Percentiles rank a stretch among this genome's conserved stretches.
phyloP scores from a whole-genome alignment of 306 rosid genomes.

The Cucumis sativus region Cucumber_9930_V3 NC_026657.2:1834001-1834500 shows the following conservation, averaged over 20 bases:
- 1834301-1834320: constrained; percentile 79
- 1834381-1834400: constrained; percentile 16
- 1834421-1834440: constrained; percentile 23
- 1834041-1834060: not conserved
- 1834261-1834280: not conserved
- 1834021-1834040: not conserved
- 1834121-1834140: not conserved
- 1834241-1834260: constrained; percentile 7
- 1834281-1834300: constrained; percentile 62
- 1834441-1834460: constrained; percentile 90
- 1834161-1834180: constrained; percentile 79
- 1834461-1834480: constrained; percentile 57
- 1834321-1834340: constrained; percentile 59
- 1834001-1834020: not conserved
- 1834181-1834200: constrained; percentile 80
- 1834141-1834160: constrained; percentile 30
- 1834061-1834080: not conserved
- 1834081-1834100: not conserved
- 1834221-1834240: constrained; percentile 16
- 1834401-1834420: constrained; percentile 20
- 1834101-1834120: constrained; percentile 6
- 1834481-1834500: constrained; percentile 23
- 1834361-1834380: constrained; percentile 23
- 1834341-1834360: constrained; percentile 67
- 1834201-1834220: constrained; percentile 68